A percentile compares a stretch with the other conserved stretches of the same genome.
Conservation (phyloP, 345 rosid genomes). For the Eucalyptus dawsonii region DNA sequence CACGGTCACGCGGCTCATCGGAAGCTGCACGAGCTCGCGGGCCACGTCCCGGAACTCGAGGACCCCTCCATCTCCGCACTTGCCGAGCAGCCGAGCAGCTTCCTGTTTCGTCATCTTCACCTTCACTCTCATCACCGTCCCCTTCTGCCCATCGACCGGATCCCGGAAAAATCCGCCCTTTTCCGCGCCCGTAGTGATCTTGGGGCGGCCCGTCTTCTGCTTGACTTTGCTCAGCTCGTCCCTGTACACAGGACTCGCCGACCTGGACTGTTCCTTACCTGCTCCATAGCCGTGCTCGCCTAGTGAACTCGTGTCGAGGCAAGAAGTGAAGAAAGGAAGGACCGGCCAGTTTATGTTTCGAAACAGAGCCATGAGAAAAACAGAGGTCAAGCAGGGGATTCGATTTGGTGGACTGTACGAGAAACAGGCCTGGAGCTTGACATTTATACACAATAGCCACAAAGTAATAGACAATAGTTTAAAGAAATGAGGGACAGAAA, state of each 20-base stretch:
- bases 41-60: conserved; percentile 40
- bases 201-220: not conserved
- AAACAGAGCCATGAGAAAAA: not conserved
- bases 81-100: conserved; percentile 33
- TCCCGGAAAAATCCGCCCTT: not conserved
- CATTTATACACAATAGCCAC: not conserved
- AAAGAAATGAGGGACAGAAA: not conserved
- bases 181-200: conserved; percentile 3
- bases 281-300: not conserved
- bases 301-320: not conserved
- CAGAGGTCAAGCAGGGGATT: not conserved
- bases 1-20: conserved; percentile 13
- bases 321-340: not conserved
- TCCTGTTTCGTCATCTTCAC: conserved; percentile 54
- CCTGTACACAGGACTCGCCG: conserved; percentile 4
- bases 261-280: not conserved
- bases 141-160: not conserved
- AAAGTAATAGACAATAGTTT: not conserved
- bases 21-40: conserved; percentile 23
- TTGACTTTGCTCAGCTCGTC: conserved; percentile 4
- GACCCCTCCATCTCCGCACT: conserved; percentile 36
- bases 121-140: conserved; percentile 30
- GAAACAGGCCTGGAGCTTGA: not conserved
- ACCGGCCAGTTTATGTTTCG: not conserved
- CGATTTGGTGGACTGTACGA: not conserved